A percentile compares a stretch with the other conserved stretches of the same genome.
phyloP scores from a whole-genome alignment of 371 early-diverging fungal species.

The Mortierella sp. region DNA sequence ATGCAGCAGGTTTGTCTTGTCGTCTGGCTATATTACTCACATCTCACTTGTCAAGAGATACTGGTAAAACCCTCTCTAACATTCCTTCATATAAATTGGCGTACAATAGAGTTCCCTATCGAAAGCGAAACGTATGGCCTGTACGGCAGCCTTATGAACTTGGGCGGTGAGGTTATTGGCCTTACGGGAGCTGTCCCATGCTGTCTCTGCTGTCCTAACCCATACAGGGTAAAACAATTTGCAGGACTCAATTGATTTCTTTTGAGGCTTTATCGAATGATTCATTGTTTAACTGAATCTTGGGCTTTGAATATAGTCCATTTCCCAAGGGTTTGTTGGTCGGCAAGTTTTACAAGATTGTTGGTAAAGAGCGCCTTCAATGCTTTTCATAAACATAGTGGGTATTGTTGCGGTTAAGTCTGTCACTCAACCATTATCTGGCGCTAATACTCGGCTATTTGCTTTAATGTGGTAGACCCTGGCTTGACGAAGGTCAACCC shows the following conservation, averaged over 20 bases:
- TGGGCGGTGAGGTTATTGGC: slow-evolving; percentile 26
- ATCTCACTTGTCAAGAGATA: not conserved
- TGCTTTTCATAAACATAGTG: not conserved
- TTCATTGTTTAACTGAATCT: no score
- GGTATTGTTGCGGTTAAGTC: no score
- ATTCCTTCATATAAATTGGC: not conserved
- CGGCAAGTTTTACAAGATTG: slow-evolving; percentile 88
- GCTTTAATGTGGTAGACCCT: slow-evolving; percentile 68
- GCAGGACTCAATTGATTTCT: no score
- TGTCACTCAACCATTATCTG: not conserved
- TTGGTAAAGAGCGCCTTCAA: slow-evolving; percentile 23
- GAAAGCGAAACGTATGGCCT: slow-evolving; percentile 49
- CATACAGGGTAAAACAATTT: slow-evolving; percentile 76
- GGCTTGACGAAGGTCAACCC: slow-evolving; percentile 88
- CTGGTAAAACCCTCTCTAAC: not conserved
- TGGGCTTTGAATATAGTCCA: slow-evolving; percentile 21
- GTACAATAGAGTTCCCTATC: slow-evolving; percentile 28
- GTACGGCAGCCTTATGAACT: slow-evolving; percentile 44
- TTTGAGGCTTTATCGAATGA: no score
- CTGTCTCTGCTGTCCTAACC: slow-evolving; percentile 81
- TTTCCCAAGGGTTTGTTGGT: slow-evolving; percentile 77
- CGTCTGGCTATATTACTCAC: not conserved
- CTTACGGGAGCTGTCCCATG: slow-evolving; percentile 62
- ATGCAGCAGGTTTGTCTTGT: not conserved
- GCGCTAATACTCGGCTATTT: no score